Evolutionary conservation across 176 grass and related monocot genomes (phyloP).

Genomic region (Ampelocalamus luodianensis): DNA sequence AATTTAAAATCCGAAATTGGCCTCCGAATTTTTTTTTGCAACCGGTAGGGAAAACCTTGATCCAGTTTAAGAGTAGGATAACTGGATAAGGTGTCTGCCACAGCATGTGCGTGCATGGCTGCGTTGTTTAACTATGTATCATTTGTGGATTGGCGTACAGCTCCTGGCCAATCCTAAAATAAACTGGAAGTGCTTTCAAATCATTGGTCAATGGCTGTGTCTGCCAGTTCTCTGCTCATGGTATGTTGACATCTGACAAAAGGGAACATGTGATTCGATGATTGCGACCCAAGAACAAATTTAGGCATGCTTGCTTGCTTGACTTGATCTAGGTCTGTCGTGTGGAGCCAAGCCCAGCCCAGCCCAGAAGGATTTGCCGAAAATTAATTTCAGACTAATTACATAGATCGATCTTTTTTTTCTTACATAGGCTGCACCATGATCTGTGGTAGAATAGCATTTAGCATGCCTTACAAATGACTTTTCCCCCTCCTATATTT

Average conservation of each 20-base stretch:
- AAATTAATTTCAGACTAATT: not conserved
- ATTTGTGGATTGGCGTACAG: not conserved
- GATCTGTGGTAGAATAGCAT: not conserved
- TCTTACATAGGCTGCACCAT: not conserved
- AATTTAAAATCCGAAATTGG: no score
- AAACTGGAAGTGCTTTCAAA: not conserved
- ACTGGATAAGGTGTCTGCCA: not conserved
- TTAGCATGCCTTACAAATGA: not conserved
- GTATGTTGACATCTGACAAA: not conserved
- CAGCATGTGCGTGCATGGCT: conserved; percentile 12
- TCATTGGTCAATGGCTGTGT: conserved; percentile 27
- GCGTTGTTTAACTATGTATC: not conserved
- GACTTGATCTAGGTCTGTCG: not conserved
- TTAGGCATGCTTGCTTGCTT: conserved; percentile 11
- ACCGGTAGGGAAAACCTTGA: no score
- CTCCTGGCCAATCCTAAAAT: not conserved
- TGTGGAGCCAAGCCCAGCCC: not conserved
- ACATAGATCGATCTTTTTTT: not conserved
- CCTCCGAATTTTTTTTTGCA: no score
- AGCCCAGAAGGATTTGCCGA: not conserved
- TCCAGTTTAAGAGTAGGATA: not conserved
- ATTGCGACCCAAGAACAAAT: not conserved
- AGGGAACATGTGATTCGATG: conserved; percentile 3
- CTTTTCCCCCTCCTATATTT: not conserved
- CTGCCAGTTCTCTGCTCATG: not conserved